Base-by-base conservation (phyloP, 768 basidiomycete species). In the Boletus reticulatus region DNA sequence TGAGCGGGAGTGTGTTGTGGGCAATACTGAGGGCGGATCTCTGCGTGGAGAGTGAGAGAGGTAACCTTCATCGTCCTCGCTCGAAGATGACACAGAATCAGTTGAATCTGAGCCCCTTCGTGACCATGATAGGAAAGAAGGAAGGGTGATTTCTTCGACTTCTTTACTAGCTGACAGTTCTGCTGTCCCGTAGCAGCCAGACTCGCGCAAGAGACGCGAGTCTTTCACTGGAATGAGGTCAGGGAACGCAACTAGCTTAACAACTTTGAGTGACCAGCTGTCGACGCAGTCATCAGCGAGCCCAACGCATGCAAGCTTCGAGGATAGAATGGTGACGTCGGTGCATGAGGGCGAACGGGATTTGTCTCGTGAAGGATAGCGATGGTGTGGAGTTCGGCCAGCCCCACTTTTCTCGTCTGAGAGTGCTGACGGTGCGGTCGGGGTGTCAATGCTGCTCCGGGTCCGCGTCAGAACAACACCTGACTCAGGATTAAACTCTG, bases 281-380 rank as follows among this genome's bases (percentile, higher is more conserved):
- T 89, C 85, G 34, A 84, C 80, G 45, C 77, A 75, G 58, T 86
- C 84, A 62, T 88, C 84, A 39, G 83, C 82, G 27, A 91, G 75
- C 3, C 89, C 89, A 34, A 92, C 87, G 62, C 87, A 91, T 10
- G 87, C 82, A 32, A 92, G 78, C 62, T 89, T 88, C 31, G 87
- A 81, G n/a, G 80, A 70, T 6, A 92, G 78, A 12, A 89, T 70
- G 43, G 75, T 75, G 17, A 92, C 88, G 57, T 86, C 80, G 48
- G 78, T 78, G 34, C 77, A 75, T 4, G 80, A 76, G 1, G 84
- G 84, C 4, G 83, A 85, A 56, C 75, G 78, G 3, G 80, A 82
- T 62, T 78, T 78, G 41, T 70, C 62, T 45, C 71, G 75, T 47
- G 55, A 61, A 20, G 64, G 52, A 39, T 61, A 62, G 36, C 42